Percentiles rank a stretch among this genome's conserved stretches.
Conservation (phyloP, 164 flowering plant species). For the Magnolia sinica region DNA sequence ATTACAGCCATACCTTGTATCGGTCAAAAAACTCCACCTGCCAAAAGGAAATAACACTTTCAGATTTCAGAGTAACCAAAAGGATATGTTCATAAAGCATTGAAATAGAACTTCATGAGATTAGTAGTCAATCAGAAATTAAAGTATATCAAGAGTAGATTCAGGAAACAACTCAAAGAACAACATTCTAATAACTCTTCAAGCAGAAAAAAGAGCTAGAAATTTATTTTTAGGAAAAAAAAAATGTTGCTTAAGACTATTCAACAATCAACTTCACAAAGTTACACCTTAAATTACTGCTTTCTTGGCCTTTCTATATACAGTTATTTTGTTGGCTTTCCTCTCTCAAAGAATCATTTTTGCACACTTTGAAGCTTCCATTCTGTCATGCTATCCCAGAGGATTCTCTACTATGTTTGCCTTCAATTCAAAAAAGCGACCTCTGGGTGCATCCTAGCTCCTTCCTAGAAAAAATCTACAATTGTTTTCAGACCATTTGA, state of each 20-base stretch:
- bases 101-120: neutral
- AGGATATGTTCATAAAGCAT: neutral
- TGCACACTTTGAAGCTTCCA: no score
- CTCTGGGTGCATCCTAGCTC: no score
- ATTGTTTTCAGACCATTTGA: neutral
- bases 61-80: constrained; percentile 11
- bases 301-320: neutral
- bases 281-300: neutral
- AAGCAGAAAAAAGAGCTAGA: no score
- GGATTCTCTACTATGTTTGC: no score
- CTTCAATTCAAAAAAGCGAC: no score
- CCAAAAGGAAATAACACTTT: constrained; percentile 19
- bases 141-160: no score
- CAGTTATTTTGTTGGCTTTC: no score
- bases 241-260: neutral
- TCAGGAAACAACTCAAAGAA: no score
- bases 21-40: constrained; percentile 93
- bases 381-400: no score
- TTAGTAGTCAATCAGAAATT: neutral
- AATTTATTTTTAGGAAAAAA: neutral
- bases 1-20: constrained; percentile 62
- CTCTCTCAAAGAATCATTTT: no score
- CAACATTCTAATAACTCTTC: no score
- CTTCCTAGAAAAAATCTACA: no score
- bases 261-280: neutral